Conservation (phyloP, 306 rosid species). For the Leucaena leucocephala region DNA sequence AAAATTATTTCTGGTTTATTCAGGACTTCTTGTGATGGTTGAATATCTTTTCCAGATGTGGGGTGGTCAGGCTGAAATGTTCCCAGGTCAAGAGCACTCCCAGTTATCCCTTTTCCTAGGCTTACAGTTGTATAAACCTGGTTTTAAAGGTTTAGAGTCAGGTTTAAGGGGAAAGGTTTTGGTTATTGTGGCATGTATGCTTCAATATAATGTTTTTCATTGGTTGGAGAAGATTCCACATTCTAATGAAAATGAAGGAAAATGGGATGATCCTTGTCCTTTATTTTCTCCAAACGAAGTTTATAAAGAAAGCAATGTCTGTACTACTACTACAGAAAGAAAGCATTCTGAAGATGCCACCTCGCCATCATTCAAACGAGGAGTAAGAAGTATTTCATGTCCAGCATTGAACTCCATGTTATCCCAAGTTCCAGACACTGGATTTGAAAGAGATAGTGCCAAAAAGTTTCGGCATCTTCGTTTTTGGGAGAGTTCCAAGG, state of each 20-base stretch:
- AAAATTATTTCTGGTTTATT: slow-evolving; percentile 74
- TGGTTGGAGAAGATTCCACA: slow-evolving; percentile 87
- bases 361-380: too few relatives aligned
- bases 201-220: slow-evolving; percentile 89
- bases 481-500: slow-evolving; percentile 50
- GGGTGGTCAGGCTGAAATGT: slow-evolving; percentile 89
- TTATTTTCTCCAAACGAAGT: slow-evolving; percentile 56
- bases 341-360: slow-evolving; percentile 54
- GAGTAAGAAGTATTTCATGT: too few relatives aligned
- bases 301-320: too few relatives aligned
- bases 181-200: slow-evolving; percentile 90
- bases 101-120: slow-evolving; percentile 72
- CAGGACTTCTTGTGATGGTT: slow-evolving; percentile 77
- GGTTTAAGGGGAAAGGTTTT: slow-evolving; percentile 94
- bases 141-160: slow-evolving; percentile 92
- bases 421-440: slow-evolving; percentile 35
- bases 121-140: slow-evolving; percentile 55
- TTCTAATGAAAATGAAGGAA: slow-evolving; percentile 54
- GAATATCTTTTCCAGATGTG: slow-evolving; percentile 98
- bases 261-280: slow-evolving; percentile 93
- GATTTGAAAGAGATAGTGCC: slow-evolving; percentile 39
- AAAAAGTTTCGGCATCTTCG: too few relatives aligned
- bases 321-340: too few relatives aligned
- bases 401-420: too few relatives aligned
- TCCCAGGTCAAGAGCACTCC: slow-evolving; percentile 85